Evolutionary conservation across 345 rosid species (phyloP), one percentile per base, ranked within the genome.

Genomic region (Aethionema arabicum): DNA sequence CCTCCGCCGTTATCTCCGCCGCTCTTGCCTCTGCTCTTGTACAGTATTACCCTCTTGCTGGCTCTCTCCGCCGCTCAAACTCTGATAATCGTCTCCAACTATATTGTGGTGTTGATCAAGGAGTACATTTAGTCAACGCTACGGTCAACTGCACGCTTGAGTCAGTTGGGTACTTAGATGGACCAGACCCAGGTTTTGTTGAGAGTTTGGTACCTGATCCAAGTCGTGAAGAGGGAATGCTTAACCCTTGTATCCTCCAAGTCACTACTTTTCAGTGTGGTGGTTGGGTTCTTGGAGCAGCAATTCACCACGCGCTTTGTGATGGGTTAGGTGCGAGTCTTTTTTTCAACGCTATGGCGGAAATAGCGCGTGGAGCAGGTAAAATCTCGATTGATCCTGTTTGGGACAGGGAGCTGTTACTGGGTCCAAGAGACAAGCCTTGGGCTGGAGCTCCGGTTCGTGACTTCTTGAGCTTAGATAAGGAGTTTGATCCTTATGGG

Each of bases 251-350:
- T 50, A 12, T 74, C 38, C 84, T 91, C 30, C 98, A 88, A 13
- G 72, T 91, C 47, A 91, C 98, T 6, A 61, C 42, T 71, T 91
- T 91, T 33, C 73, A 73, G 58, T 88, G 96, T 7, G 98, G 96
- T 32, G 98, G 96, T 5, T 85, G 74, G 67, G 74, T 77, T 38
- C 55, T 91, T 0, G 96, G 91, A 2, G 79, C 95, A n/a, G 73
- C 95, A 6, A 66, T 86, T 30, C 89, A 88, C 56, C 87, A 88
- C 50, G 74, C 82, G 4, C 36, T 91, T 61, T 85, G 93, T 16
- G 96, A 91, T 8, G 98, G 96, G 27, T 68, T 84, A 7, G 98
- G 96, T 2, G 91, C 90, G 14, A 91, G 91, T n/a, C 80, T 70
- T n/a, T 84, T 91, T 65, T 91, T 91, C 44, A 78, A 73, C 30